These are phyloP conservation scores for Claviceps humidiphila DNA, from an alignment of 2,329 filamentous ascomycete species.

Conservation along the genomic window DNA sequence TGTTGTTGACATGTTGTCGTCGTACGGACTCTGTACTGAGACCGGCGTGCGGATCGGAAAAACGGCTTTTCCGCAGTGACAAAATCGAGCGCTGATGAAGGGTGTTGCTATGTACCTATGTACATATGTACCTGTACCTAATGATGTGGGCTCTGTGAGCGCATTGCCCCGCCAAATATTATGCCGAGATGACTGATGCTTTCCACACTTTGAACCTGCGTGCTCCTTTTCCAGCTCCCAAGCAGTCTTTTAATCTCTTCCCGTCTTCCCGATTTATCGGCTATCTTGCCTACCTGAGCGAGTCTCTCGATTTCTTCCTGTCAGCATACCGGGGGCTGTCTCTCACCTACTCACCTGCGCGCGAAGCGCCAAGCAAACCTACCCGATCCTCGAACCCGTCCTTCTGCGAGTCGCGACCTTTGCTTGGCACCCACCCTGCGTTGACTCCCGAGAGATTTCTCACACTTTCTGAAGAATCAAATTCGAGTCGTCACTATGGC, in stretches of 20 bases:
- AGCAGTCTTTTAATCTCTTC: background rate
- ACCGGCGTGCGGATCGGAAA: no score
- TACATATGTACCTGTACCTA: no score
- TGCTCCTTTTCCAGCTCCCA: background rate
- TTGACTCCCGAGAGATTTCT: background rate
- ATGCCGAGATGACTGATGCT: slow-evolving; percentile 7
- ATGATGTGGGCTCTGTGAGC: background rate
- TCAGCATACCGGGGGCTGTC: background rate
- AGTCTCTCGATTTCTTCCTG: background rate
- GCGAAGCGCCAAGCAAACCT: background rate
- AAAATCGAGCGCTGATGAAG: no score
- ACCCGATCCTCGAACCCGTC: background rate
- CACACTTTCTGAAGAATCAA: background rate
- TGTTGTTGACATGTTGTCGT: no score
- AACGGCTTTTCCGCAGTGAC: no score
- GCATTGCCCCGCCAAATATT: slow-evolving; percentile 20
- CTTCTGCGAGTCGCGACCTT: background rate
- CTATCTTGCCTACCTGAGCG: background rate
- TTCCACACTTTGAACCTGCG: slow-evolving; percentile 10
- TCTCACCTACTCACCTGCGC: background rate
- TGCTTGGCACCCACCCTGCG: background rate
- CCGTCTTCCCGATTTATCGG: background rate
- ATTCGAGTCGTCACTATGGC: slow-evolving; percentile 41
- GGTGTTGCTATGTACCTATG: no score
- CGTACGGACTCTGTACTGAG: no score